These are phyloP conservation scores for Russula virescens DNA, from an alignment of 768 basidiomycete genomes.

Conservation along the genomic window DNA sequence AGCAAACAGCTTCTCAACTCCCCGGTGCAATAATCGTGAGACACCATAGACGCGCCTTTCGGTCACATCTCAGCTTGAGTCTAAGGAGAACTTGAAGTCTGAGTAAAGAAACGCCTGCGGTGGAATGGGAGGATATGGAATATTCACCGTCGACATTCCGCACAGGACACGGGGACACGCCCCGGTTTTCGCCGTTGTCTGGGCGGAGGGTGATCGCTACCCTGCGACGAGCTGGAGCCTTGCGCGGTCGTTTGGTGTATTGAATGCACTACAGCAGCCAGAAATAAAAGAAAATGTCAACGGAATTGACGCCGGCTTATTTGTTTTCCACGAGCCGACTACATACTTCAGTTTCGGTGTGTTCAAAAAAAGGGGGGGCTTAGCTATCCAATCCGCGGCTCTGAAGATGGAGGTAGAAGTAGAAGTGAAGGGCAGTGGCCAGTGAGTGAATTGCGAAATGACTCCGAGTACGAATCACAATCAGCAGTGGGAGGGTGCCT, in stretches of 20 bases:
- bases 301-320: not conserved
- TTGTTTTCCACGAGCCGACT: not conserved
- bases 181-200: conserved; percentile 25
- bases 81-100: conserved; percentile 28
- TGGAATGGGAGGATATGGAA: not conserved
- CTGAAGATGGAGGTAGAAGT: not conserved
- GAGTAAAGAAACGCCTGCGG: not conserved
- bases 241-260: not conserved
- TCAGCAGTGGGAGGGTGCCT: not conserved
- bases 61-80: conserved; percentile 62
- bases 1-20: not conserved
- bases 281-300: not conserved
- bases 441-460: too few species aligned
- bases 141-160: conserved; percentile 37
- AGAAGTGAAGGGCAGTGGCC: not conserved
- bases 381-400: too few species aligned
- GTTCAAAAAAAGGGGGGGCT: too few species aligned
- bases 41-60: conserved; percentile 40
- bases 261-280: not conserved
- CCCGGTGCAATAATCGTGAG: not conserved
- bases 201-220: conserved; percentile 9
- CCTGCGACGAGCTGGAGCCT: conserved; percentile 4
- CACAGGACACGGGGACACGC: conserved; percentile 29
- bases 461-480: not conserved
- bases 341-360: not conserved